phyloP scores from a whole-genome alignment of 1,284 basidiomycete genomes.

The Apiotrichum sp. region DNA sequence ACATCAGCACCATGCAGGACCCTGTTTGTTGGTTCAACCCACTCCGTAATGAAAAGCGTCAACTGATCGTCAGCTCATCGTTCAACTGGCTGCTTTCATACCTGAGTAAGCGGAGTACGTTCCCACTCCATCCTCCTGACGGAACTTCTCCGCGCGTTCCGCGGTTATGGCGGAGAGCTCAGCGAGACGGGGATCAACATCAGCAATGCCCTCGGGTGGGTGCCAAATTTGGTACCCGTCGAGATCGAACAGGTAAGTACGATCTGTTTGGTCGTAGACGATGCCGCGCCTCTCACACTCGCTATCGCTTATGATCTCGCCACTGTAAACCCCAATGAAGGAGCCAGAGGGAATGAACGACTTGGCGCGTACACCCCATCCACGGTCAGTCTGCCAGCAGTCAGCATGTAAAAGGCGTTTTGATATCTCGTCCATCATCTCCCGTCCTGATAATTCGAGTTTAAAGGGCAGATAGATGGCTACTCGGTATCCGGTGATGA shows the following conservation, averaged over 20 bases:
- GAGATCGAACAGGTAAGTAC: conserved; percentile 78
- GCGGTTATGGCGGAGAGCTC: conserved; percentile 25
- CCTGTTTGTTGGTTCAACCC: conserved; percentile 56
- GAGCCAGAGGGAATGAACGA: conserved; percentile 60
- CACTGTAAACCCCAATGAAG: conserved; percentile 77
- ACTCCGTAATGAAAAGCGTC: conserved; percentile 85
- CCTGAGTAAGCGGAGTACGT: conserved; percentile 38
- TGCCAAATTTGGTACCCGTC: conserved; percentile 64
- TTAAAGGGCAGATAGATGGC: no score
- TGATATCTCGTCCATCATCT: no score
- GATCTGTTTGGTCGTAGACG: conserved; percentile 65
- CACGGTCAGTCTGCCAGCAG: conserved; percentile 52
- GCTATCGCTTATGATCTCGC: conserved; percentile 66
- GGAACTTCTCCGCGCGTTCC: conserved; percentile 10
- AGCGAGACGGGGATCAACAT: conserved; percentile 34
- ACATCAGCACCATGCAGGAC: conserved; percentile 57
- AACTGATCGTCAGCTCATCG: conserved; percentile 48
- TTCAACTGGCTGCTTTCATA: conserved; percentile 17
- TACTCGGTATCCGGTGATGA: no score
- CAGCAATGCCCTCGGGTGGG: conserved; percentile 35
- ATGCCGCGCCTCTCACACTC: conserved; percentile 61
- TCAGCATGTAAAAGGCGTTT: no score
- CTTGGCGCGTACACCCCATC: conserved; percentile 66
- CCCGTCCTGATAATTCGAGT: no score
- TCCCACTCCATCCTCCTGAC: conserved; percentile 36